A percentile compares a stretch with the other conserved stretches of the same genome.
phyloP scores from a whole-genome alignment of 129 eudicot genomes.

The Chrysanthemum makinoi region DNA sequence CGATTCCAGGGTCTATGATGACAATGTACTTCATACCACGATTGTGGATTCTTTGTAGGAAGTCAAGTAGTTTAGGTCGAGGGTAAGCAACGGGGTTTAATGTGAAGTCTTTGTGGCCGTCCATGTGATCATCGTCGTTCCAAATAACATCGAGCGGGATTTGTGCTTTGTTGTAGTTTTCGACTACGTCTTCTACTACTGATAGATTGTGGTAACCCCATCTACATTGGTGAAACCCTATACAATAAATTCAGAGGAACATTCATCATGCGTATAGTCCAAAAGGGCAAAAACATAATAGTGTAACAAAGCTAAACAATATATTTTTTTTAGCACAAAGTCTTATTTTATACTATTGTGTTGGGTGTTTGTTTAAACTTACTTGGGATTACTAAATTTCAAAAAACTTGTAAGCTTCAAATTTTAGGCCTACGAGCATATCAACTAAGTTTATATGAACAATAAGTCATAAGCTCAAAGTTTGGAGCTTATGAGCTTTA shows the following conservation, averaged over 20 bases:
- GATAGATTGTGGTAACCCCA: slow-evolving; percentile 95
- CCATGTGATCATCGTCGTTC: slow-evolving; percentile 99
- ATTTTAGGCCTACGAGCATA: too few species aligned
- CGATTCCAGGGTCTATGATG: slow-evolving; percentile 86
- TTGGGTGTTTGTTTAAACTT: too few species aligned
- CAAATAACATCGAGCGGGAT: slow-evolving; percentile 95
- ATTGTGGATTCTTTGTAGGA: slow-evolving; percentile 66
- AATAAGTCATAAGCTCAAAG: too few species aligned
- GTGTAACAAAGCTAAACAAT: too few species aligned
- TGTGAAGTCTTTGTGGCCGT: slow-evolving; percentile 87
- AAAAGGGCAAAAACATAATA: too few species aligned
- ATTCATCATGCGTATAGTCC: too few species aligned
- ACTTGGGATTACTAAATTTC: too few species aligned
- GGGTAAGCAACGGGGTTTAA: slow-evolving; percentile 72
- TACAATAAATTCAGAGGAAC: neutral
- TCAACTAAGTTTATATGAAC: too few species aligned
- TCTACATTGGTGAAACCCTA: slow-evolving; percentile 98
- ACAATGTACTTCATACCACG: slow-evolving; percentile 92
- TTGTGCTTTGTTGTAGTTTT: slow-evolving; percentile 68
- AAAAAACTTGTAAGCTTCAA: too few species aligned
- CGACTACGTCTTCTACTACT: slow-evolving; percentile 83
- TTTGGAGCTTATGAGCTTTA: too few species aligned
- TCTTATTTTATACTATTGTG: too few species aligned
- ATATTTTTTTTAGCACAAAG: too few species aligned
- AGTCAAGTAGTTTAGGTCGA: slow-evolving; percentile 54